These are phyloP conservation scores for Auriscalpium microsporum DNA, from an alignment of 768 basidiomycete genomes.

Conservation along the genomic window DNA sequence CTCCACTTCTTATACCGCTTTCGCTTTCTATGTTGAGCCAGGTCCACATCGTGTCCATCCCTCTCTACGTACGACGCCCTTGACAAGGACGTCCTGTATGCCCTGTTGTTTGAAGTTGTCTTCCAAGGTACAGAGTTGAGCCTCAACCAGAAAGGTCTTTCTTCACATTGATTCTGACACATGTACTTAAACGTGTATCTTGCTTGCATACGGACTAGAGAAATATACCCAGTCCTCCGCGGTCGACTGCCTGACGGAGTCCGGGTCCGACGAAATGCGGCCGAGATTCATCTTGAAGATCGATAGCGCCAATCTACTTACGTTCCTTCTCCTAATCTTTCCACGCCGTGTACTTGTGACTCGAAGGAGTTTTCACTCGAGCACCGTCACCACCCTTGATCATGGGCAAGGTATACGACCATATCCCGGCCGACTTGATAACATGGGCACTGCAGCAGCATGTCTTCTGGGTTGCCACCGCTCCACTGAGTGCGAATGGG, in stretches of 20 bases:
- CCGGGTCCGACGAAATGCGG: too few relatives aligned
- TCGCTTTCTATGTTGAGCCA: background rate
- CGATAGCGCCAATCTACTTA: too few relatives aligned
- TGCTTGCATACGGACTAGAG: background rate
- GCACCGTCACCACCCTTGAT: background rate
- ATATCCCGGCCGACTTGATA: slow-evolving; percentile 43
- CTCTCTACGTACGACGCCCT: too few relatives aligned
- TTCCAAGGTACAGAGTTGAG: background rate
- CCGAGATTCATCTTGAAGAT: too few relatives aligned
- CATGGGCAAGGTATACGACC: slow-evolving; percentile 37
- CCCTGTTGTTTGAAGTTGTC: background rate
- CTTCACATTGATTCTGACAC: background rate
- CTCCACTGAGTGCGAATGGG: slow-evolving; percentile 46
- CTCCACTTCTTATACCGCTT: background rate
- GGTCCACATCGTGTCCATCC: background rate
- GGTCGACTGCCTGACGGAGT: too few relatives aligned
- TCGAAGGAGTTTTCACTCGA: background rate
- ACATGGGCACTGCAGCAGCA: slow-evolving; percentile 56
- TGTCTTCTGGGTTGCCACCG: slow-evolving; percentile 65
- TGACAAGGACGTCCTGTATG: background rate
- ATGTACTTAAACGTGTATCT: background rate
- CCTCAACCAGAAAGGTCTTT: background rate
- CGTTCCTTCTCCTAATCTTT: too few relatives aligned
- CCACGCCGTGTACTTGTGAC: too few relatives aligned
- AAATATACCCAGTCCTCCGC: background rate